Percentiles rank a stretch among this genome's conserved stretches.
These are phyloP conservation scores for Afroboletus lepidellus DNA, from an alignment of 1,284 basidiomycete species.

Conservation along the genomic window DNA sequence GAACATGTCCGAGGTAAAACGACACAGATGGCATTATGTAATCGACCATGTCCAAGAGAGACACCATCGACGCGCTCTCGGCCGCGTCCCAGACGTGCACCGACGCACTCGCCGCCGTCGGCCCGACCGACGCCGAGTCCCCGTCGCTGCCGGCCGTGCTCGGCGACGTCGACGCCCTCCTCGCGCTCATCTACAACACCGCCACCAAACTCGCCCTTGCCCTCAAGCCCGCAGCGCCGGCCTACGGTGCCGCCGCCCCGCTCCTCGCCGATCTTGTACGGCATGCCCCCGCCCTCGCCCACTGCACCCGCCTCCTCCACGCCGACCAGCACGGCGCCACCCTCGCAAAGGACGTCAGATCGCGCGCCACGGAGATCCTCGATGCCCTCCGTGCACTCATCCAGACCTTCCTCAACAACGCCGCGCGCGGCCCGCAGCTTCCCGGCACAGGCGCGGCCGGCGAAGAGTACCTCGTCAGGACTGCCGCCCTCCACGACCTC, in stretches of 20 bases:
- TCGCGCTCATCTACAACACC: constrained; percentile 58
- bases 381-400: constrained; percentile 44
- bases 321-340: constrained; percentile 48
- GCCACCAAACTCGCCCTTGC: constrained; percentile 66
- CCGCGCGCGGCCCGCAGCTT: constrained; percentile 18
- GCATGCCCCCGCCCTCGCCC: constrained; percentile 54
- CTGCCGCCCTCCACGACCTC: constrained; percentile 63
- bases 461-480: constrained; percentile 60
- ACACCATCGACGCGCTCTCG: constrained; percentile 27
- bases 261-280: constrained; percentile 58
- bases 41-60: neutral
- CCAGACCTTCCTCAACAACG: constrained; percentile 36
- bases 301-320: constrained; percentile 56
- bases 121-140: constrained; percentile 6
- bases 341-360: constrained; percentile 49
- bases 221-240: constrained; percentile 59
- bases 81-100: constrained; percentile 44
- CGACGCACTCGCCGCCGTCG: constrained; percentile 38
- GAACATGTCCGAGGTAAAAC: neutral
- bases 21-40: constrained; percentile 11
- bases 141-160: constrained; percentile 42
- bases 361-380: constrained; percentile 46
- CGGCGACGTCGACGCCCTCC: constrained; percentile 58
- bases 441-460: constrained; percentile 8
- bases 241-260: constrained; percentile 52